These are phyloP conservation scores for Penstemon barbatus DNA, from an alignment of 257 asterid genomes.

Conservation along the genomic window DNA sequence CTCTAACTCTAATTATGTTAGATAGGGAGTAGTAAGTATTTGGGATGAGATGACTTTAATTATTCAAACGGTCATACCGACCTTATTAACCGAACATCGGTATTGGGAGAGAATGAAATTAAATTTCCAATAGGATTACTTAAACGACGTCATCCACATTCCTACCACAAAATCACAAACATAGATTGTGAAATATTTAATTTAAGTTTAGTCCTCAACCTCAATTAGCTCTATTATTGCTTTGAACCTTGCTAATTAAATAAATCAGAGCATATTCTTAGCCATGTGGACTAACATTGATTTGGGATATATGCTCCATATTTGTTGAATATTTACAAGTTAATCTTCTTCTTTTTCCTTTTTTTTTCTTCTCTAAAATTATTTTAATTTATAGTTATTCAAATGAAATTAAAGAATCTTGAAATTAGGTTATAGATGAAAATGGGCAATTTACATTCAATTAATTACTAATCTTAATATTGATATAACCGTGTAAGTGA, in stretches of 20 bases:
- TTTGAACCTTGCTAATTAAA: background rate
- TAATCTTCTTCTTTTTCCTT: background rate
- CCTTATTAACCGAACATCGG: constrained; percentile 33
- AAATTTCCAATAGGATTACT: background rate
- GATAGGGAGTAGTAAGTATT: constrained; percentile 22
- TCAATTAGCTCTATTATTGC: constrained; percentile 26
- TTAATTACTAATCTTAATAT: no score
- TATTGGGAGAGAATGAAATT: constrained; percentile 25
- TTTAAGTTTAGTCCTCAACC: background rate
- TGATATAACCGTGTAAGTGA: no score
- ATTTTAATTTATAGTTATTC: background rate
- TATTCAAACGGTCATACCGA: constrained; percentile 48
- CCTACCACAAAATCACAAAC: background rate
- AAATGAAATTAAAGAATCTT: no score
- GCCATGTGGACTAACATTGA: constrained; percentile 52
- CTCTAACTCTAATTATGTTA: constrained; percentile 20
- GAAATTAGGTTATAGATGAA: no score
- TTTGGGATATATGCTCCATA: constrained; percentile 25
- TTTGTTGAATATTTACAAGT: no score
- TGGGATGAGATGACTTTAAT: background rate
- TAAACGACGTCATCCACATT: constrained; percentile 21
- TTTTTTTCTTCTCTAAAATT: no score
- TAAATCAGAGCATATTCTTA: constrained; percentile 42
- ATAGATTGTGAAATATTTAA: constrained; percentile 6
- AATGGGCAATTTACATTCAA: no score